Base-by-base conservation (phyloP, 192 early-diverging fungal species). In the Phlyctochytrium planicorne region DNA sequence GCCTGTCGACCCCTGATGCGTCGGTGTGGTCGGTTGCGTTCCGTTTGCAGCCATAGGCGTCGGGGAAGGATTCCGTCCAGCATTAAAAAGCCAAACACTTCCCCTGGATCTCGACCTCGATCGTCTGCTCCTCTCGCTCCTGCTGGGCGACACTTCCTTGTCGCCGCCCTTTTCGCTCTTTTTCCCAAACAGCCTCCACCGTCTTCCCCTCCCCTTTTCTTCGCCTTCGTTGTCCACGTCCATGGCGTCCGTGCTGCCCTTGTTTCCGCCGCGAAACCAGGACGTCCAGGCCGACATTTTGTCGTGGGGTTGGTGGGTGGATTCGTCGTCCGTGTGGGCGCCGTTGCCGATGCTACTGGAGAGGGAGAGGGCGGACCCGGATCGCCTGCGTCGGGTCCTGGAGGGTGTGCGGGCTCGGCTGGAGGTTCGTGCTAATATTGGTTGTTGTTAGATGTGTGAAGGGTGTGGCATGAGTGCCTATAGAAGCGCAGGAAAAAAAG, bases 111-210 rank as follows among this genome's bases (percentile, higher is more conserved):
- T 10, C 10, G 6, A 57, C 55, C 16, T 29, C 27, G 6, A 57
- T n/a, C n/a, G n/a, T n/a, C 55, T 25, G 55, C 20, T 25, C 27
- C 6, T 57, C 16, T 57, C 55, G 55, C 20, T 25, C 12, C 55
- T 12, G 27, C 4, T 27, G 55, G 16, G 20, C 20, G 55, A 4
- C 27, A 25, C 6, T 4, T 25, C 55, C 55, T 57, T 57, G 20
- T 57, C 55, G 14, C 6, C 12, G 6, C 55, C 14, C 20, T 57
- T 27, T 4, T 57, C 27, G 12, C 27, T 29, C 25, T 57, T 57
- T 29, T 25, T 57, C 25, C 55, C 55, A 25, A 57, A 57, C 10
- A 57, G 27, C 55, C 27, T 57, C 55, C 55, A 57, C 12, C 55
- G 12, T 29, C 55, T 57, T 20, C 40, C 20, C 40, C 40, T 20